Conservation (phyloP, 805 yeast species). For the Starmerella tilneyi region DNA sequence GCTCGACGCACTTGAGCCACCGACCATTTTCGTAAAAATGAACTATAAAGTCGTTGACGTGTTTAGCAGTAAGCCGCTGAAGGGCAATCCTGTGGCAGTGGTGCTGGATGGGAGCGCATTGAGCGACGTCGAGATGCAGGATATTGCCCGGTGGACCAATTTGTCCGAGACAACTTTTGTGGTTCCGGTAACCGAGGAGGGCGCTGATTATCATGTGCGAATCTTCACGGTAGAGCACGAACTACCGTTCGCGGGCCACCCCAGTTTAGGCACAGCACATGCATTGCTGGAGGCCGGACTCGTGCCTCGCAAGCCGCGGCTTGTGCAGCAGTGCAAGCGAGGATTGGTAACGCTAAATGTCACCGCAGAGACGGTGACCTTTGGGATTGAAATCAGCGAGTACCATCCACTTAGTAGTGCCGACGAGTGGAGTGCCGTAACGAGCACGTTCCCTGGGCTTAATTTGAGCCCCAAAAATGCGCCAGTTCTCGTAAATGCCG, state of each 20-base stretch:
- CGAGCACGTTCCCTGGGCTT: conserved; percentile 1
- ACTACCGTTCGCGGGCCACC: conserved; percentile 57
- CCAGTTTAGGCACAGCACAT: conserved; percentile 41
- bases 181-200: conserved; percentile 33
- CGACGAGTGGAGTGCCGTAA: neutral
- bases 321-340: conserved; percentile 22
- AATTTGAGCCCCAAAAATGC: neutral
- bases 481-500: conserved; percentile 10
- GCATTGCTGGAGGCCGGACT: conserved; percentile 18
- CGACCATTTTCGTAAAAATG: no score
- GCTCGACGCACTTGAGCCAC: no score
- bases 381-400: conserved; percentile 8
- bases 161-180: conserved; percentile 50
- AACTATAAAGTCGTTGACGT: conserved; percentile 34
- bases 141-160: conserved; percentile 50
- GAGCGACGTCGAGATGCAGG: conserved; percentile 36
- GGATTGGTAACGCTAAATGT: conserved; percentile 34
- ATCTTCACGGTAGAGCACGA: conserved; percentile 42
- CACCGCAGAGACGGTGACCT: conserved; percentile 30
- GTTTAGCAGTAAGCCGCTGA: conserved; percentile 34
- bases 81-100: conserved; percentile 51
- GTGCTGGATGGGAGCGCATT: conserved; percentile 35
- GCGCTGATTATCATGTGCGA: conserved; percentile 41
- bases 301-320: conserved; percentile 13
- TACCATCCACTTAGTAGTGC: neutral